Conservation (phyloP, 176 grass and related monocot genomes). For the Avena sativa region DNA sequence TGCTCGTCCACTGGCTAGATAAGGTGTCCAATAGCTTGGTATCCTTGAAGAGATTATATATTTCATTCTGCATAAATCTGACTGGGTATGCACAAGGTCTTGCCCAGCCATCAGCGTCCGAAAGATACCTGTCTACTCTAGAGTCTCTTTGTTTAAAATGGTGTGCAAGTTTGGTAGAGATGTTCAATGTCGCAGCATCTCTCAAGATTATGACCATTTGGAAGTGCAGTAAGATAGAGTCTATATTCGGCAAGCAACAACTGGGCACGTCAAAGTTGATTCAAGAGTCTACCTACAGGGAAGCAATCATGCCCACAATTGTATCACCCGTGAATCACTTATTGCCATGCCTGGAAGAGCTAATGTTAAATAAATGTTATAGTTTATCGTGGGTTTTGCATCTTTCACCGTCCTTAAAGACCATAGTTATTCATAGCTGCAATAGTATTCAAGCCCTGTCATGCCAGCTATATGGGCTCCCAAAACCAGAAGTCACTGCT, state of each 20-base stretch:
- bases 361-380: not conserved
- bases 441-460: no score
- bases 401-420: no score
- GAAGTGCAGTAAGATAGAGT: accelerated
- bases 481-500: no score
- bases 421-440: no score
- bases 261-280: no score
- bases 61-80: not conserved
- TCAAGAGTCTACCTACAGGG: no score
- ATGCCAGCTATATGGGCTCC: no score
- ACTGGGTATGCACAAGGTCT: not conserved
- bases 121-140: not conserved
- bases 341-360: not conserved
- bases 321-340: no score
- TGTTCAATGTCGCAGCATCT: not conserved
- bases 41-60: not conserved
- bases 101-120: not conserved
- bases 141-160: accelerated
- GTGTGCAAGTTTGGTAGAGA: not conserved
- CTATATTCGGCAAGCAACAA: no score
- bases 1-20: not conserved
- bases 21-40: not conserved
- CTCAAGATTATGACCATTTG: accelerated
- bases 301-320: no score
- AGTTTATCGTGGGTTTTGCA: no score